phyloP scores from a whole-genome alignment of 768 basidiomycete genomes.

The Aureoboletus auriporus region DNA sequence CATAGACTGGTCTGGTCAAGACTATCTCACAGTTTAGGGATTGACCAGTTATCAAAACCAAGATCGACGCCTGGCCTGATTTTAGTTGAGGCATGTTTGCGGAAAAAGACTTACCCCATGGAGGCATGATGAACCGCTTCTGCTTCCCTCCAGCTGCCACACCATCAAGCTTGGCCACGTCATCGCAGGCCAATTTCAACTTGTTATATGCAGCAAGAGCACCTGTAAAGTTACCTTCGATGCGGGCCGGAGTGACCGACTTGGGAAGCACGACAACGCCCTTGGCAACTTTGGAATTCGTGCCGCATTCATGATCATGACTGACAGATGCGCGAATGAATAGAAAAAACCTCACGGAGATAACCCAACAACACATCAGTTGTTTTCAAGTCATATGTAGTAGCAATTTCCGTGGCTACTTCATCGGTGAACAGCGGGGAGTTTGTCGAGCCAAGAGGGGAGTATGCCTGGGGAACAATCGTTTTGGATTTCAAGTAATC shows the following conservation, averaged over 20 bases:
- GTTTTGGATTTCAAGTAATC: slow-evolving; percentile 59
- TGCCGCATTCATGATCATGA: slow-evolving; percentile 1
- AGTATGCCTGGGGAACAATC: slow-evolving; percentile 76
- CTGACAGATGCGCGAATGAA: slow-evolving; percentile 5
- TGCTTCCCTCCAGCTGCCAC: slow-evolving; percentile 61
- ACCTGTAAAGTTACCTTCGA: slow-evolving; percentile 55
- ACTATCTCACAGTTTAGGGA: slow-evolving; percentile 3
- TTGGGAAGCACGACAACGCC: slow-evolving; percentile 68
- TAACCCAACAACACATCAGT: slow-evolving; percentile 62
- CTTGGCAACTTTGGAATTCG: slow-evolving; percentile 47
- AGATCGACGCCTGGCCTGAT: slow-evolving; percentile 50
- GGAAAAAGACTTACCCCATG: slow-evolving; percentile 54
- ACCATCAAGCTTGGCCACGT: slow-evolving; percentile 53
- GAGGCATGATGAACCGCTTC: slow-evolving; percentile 62
- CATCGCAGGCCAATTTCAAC: slow-evolving; percentile 47
- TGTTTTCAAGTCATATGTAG: slow-evolving; percentile 49
- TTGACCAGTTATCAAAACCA: slow-evolving; percentile 65
- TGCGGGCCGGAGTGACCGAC: slow-evolving; percentile 69
- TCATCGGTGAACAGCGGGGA: slow-evolving; percentile 66
- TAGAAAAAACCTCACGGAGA: slow-evolving; percentile 40
- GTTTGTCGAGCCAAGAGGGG: slow-evolving; percentile 69
- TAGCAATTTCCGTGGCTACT: slow-evolving; percentile 54
- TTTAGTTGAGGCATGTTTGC: slow-evolving; percentile 10
- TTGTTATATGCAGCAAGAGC: slow-evolving; percentile 43
- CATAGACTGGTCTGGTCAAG: neutral